These are phyloP conservation scores for Ceratobasidium sp. DNA, from an alignment of 1,284 basidiomycete genomes.

Conservation along the genomic window DNA sequence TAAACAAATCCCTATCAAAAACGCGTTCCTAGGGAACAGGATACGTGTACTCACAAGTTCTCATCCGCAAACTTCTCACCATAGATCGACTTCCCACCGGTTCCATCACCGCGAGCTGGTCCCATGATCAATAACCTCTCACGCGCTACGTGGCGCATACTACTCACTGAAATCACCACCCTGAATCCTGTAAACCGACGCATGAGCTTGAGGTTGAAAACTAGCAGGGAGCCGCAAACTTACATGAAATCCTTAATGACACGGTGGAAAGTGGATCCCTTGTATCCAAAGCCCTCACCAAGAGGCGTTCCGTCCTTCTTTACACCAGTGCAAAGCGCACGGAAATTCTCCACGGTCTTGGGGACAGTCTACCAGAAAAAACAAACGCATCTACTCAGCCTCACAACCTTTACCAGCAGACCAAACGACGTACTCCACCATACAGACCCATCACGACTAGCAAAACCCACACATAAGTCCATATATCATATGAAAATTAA, in stretches of 20 bases:
- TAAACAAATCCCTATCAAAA: slow-evolving; percentile 23
- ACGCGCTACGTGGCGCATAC: not conserved
- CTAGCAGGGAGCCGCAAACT: slow-evolving; percentile 50
- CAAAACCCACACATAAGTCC: slow-evolving; percentile 19
- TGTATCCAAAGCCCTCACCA: slow-evolving; percentile 77
- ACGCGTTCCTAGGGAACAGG: not conserved
- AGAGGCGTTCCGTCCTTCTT: slow-evolving; percentile 83
- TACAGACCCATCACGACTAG: slow-evolving; percentile 89
- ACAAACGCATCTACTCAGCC: slow-evolving; percentile 50
- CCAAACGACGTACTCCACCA: slow-evolving; percentile 69
- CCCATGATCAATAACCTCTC: not conserved
- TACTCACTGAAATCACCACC: slow-evolving; percentile 78
- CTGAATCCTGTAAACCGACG: slow-evolving; percentile 65
- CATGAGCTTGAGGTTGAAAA: not conserved
- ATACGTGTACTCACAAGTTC: slow-evolving; percentile 80
- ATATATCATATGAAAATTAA: slow-evolving; percentile 44
- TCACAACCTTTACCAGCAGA: not conserved
- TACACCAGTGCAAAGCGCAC: slow-evolving; percentile 77
- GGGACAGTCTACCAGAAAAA: slow-evolving; percentile 77
- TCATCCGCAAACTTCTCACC: slow-evolving; percentile 73
- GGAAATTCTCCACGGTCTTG: slow-evolving; percentile 80
- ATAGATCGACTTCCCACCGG: slow-evolving; percentile 75
- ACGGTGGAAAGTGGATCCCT: slow-evolving; percentile 78
- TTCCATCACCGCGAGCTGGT: slow-evolving; percentile 69
- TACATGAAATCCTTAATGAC: slow-evolving; percentile 80